Evolutionary conservation across 108 stramenopile species (phyloP), one percentile per base, ranked within the genome.

Genomic region (Conticribra guillardii): DNA sequence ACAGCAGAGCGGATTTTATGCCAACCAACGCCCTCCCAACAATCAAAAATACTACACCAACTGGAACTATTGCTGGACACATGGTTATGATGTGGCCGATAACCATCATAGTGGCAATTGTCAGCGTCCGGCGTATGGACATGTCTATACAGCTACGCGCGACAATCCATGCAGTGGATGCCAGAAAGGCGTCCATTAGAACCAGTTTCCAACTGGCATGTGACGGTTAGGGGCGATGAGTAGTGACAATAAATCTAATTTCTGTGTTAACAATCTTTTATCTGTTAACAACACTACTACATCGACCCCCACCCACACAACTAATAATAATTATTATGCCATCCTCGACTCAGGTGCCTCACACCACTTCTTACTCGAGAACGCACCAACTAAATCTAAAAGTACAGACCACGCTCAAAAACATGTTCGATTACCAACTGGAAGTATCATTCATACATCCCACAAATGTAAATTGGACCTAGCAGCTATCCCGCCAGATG

Each of bases 11-110:
- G 18, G 57, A 34, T 2, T 19, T 59, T 59, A 4, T 8, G 54
- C 4, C 21, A 55, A 55, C 17, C 23, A 24, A 31, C 4, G 3
- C 2, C 41, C 34, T 4, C 18, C 26, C 1, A 62, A 62, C 15
- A 1, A 1, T 1, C n/a, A 16, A 2, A 62, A 62, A 19, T 29
- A 16, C 9, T 28, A 14, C 47, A 27, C 26, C 18, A 47, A 62
- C 16, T 62, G 61, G 61, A 62, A 62, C 27, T 62, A 62, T 48
- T 21, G n/a, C n/a, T n/a, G n/a, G n/a, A n/a, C n/a, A n/a, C n/a
- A n/a, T n/a, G n/a, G n/a, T n/a, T n/a, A n/a, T 49, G 61, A 48
- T 29, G 28, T 62, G 0, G 26, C 26, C 7, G 61, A 62, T 29
- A 29, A 28, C 26, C 61, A 62, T 28, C 26, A 1, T 28, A 49